These are phyloP conservation scores for Leptographium galeiforme DNA, from an alignment of 2,329 filamentous ascomycete genomes.

Conservation along the genomic window DNA sequence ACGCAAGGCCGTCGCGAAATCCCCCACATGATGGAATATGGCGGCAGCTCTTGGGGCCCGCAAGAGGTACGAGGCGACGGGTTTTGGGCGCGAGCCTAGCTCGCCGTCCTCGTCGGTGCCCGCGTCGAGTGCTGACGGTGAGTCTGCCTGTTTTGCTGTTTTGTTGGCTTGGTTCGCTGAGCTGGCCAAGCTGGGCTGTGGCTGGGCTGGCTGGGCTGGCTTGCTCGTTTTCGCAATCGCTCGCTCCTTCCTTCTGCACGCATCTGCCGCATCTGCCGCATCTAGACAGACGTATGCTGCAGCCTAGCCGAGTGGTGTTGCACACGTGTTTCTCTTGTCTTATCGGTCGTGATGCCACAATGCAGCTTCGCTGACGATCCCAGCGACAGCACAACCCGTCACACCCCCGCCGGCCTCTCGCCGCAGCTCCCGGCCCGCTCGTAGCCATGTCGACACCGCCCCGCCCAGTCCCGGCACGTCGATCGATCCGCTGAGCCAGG, in stretches of 20 bases:
- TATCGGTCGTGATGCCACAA: neutral
- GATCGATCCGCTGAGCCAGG: slow-evolving; percentile 19
- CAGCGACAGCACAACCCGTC: neutral
- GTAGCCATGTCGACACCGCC: neutral
- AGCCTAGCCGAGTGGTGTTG: neutral
- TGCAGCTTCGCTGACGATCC: neutral
- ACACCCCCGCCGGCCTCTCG: neutral
- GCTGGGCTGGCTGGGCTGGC: too few species aligned
- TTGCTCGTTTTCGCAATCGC: neutral
- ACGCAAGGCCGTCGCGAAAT: too few species aligned
- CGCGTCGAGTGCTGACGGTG: neutral
- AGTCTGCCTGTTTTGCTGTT: neutral
- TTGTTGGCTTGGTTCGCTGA: neutral
- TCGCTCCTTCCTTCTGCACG: neutral
- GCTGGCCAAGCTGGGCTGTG: too few species aligned
- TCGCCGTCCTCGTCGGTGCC: neutral
- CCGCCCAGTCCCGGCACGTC: slow-evolving; percentile 8
- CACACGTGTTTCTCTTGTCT: neutral
- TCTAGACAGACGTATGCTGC: neutral
- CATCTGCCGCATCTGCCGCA: neutral
- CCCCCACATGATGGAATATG: slow-evolving; percentile 1
- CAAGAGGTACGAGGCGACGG: neutral
- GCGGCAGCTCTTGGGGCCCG: neutral
- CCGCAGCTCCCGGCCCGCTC: neutral
- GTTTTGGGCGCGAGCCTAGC: neutral